Evolutionary conservation across 2,329 filamentous ascomycete species (phyloP), one percentile per base, ranked within the genome.

Genomic region (Colletotrichum liriopes): DNA sequence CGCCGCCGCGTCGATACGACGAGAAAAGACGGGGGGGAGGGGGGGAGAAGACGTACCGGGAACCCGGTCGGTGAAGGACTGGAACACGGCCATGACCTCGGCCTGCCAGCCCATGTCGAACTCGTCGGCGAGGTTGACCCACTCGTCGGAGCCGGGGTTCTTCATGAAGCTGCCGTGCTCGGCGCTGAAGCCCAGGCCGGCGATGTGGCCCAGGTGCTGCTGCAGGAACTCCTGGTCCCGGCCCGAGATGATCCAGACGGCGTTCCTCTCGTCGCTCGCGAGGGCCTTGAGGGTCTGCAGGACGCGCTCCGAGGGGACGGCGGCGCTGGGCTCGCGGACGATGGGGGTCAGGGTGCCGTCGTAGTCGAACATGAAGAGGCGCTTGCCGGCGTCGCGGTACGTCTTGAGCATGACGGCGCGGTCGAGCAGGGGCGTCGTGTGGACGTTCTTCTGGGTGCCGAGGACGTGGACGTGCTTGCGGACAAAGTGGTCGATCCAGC

Each of bases 281-380:
- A 99, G 87, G 14, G 89, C 88, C 80, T 93, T 94, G 71, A 99
- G 87, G 1, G 93, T 95, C 39, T 92, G 90, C 60, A 97, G 92
- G 29, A 98, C 90, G 29, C 92, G 91, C 76, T 95, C 92, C 0
- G 95, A 96, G 0, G 96, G 96, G 49, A 98, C 92, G 3, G 96
- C 96, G 6, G 94, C 92, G 75, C 93, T 92, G 1, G 96, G 96
- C 78, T 98, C 95, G 76, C 93, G 93, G 67, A 98, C 96, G 77
- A 99, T 98, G 0, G 95, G 94, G 4, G 96, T 98, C 66, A 99
- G 88, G 0, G 96, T 99, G 59, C 96, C 96, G 80, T 99, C 96
- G 78, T 99, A 99, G 84, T 99, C 96, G 80, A 98, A 98, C 94
- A 99, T 96, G 86, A 98, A 98, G 3, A 99, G 87, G 14, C 96